Evolutionary conservation across 495 filamentous ascomycete genomes (phyloP), one percentile per base, ranked within the genome.

Genomic region (Penicillium mononematosum): DNA sequence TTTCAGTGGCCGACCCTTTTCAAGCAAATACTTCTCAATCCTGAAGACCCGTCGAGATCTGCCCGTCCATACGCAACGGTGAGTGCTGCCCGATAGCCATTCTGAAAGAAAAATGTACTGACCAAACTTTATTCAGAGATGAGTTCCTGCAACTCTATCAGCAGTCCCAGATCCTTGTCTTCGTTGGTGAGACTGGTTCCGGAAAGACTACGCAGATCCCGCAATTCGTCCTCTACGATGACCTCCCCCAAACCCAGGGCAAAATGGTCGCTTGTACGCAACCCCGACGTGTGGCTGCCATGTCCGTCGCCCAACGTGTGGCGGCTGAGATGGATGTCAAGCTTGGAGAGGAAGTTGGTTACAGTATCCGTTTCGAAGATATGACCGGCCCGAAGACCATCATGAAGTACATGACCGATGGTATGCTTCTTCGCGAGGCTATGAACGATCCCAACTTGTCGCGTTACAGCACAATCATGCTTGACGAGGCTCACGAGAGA

Each of bases 361-460:
- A 98, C 78, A 97, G 88, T 72, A 98, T 99, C 64, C 91, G 95
- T 75, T 99, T 99, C 74, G 95, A 98, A 72, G 94, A 99, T 71
- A 90, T 86, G 75, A 98, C 95, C 0, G 81, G 90, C 43, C 81
- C 84, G 52, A 96, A 90, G 73, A 99, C 95, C 9, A 82, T 97
- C 39, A 77, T 99, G 47, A 99, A 98, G 78, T 99, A 99, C 78
- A 98, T 99, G 95, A 99, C 95, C 29, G 95, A 99, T 70, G 95
- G 95, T 85, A 98, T 98, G 94, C 84, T 99, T 62, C 78, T 98
- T 68, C 81, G 95, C 60, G 95, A 99, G 77, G 92, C 95, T 32
- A 99, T 99, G 95, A 86, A 96, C 75, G 95, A 99, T 71, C 87
- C 91, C 74, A 81, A 93, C 61, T 80, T 99, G 62, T 83, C 83